Conservation (phyloP, 140 eudicot genomes). For the Bidens hawaiensis region DNA sequence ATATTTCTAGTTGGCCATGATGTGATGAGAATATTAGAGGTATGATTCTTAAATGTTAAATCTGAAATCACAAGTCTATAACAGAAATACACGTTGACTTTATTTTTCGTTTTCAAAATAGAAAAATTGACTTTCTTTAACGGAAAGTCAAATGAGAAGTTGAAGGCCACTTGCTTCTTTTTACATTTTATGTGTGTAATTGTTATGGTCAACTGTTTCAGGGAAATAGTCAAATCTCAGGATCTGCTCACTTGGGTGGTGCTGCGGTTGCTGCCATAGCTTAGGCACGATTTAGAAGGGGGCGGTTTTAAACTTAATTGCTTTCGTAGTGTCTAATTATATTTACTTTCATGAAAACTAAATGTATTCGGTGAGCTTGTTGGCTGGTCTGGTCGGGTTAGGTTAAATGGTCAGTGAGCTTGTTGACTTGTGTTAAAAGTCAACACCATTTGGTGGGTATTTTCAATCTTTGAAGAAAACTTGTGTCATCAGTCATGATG, state of each 20-base stretch:
- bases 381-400: not conserved
- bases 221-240: conserved; percentile 71
- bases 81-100: not conserved
- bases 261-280: conserved; percentile 75
- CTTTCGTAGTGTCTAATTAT: not conserved
- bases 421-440: not conserved
- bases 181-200: not conserved
- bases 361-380: not conserved
- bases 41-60: conserved; percentile 17
- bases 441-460: not conserved
- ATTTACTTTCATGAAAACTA: not conserved
- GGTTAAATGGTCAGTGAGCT: not conserved
- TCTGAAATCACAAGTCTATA: not conserved
- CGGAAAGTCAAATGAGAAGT: not conserved
- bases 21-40: conserved; percentile 65
- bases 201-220: conserved; percentile 25
- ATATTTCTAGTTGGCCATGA: conserved; percentile 69
- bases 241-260: conserved; percentile 91
- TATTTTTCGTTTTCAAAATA: not conserved
- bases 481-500: not conserved
- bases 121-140: not conserved
- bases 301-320: conserved; percentile 20
- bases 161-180: not conserved
- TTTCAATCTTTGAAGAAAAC: not conserved
- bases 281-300: conserved; percentile 48